Evolutionary conservation across 495 filamentous ascomycete genomes (phyloP).

Genomic region (Recurvomyces mirabilis): DNA sequence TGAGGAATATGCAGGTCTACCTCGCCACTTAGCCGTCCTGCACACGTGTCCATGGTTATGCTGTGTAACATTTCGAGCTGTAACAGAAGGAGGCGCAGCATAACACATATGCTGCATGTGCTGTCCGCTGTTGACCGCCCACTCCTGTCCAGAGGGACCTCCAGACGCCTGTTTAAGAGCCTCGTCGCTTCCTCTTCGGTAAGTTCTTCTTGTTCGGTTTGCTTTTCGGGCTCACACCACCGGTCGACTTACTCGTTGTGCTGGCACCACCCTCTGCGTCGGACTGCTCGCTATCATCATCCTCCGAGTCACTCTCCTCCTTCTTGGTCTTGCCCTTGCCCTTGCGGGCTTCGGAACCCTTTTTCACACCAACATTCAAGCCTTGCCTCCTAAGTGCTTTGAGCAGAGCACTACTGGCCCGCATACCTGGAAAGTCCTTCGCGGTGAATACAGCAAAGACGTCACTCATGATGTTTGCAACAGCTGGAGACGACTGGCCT

Average conservation of each 20-base stretch:
- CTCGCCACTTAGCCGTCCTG: too few relatives aligned
- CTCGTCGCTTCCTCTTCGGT: conserved; percentile 9
- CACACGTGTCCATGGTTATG: too few relatives aligned
- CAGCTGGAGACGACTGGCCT: conserved; percentile 42
- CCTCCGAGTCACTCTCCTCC: conserved; percentile 26
- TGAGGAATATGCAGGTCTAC: too few relatives aligned
- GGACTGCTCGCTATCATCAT: conserved; percentile 36
- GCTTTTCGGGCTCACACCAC: conserved; percentile 4
- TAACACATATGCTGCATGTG: too few relatives aligned
- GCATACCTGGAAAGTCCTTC: conserved; percentile 97
- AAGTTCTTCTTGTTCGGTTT: conserved; percentile 2
- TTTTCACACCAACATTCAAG: conserved; percentile 68
- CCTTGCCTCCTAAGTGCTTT: conserved; percentile 63
- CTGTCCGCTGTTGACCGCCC: background rate
- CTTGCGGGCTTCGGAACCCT: conserved; percentile 57
- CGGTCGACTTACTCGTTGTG: background rate
- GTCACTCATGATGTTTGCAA: conserved; percentile 60
- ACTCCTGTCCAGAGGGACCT: background rate
- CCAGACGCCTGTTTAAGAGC: background rate
- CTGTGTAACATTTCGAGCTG: background rate
- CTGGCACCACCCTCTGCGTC: conserved; percentile 16
- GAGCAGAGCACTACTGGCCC: conserved; percentile 56
- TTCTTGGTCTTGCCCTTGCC: conserved; percentile 34
- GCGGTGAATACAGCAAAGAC: conserved; percentile 82
- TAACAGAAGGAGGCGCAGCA: background rate